Evolutionary conservation across 768 basidiomycete genomes (phyloP).

Genomic region (Epithele typhae): DNA sequence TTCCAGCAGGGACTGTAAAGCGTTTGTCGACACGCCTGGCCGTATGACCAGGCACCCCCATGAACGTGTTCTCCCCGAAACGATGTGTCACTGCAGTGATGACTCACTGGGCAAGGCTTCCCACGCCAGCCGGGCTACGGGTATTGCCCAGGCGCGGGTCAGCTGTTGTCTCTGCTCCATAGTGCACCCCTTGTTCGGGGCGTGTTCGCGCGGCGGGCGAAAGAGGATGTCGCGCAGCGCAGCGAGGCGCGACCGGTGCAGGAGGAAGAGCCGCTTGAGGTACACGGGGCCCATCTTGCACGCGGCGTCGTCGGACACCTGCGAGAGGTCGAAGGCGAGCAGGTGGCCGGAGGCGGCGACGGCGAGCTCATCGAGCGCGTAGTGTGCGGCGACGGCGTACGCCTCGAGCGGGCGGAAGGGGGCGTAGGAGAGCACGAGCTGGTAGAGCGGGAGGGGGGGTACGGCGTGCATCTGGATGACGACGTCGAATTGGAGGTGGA

Average conservation of each 20-base stretch:
- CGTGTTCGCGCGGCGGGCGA: conserved; percentile 23
- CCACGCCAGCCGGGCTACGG: conserved; percentile 26
- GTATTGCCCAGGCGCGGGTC: conserved; percentile 27
- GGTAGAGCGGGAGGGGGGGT: conserved; percentile 26
- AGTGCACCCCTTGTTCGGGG: conserved; percentile 17
- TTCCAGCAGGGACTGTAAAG: conserved; percentile 63
- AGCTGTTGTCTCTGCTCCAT: conserved; percentile 18
- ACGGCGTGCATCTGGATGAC: conserved; percentile 19
- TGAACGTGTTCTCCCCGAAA: neutral
- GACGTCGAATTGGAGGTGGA: conserved; percentile 27
- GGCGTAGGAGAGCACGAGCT: conserved; percentile 31
- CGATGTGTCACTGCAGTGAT: too few relatives aligned
- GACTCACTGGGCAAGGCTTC: conserved; percentile 23
- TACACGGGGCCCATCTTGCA: conserved; percentile 37
- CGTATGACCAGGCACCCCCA: too few relatives aligned
- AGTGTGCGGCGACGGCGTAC: conserved; percentile 36
- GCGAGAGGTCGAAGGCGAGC: conserved; percentile 29
- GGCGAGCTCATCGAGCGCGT: conserved; percentile 35
- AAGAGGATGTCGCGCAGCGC: conserved; percentile 30
- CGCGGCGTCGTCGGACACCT: conserved; percentile 34
- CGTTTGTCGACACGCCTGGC: conserved; percentile 60
- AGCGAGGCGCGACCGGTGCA: conserved; percentile 32
- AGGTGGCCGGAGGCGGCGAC: conserved; percentile 34
- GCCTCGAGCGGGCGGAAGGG: conserved; percentile 34
- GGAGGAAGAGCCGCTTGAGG: conserved; percentile 35